Percentiles rank a stretch among this genome's conserved stretches.
These are phyloP conservation scores for Uncinocarpus reesii DNA, from an alignment of 2,329 filamentous ascomycete species.

Conservation along the genomic window DNA sequence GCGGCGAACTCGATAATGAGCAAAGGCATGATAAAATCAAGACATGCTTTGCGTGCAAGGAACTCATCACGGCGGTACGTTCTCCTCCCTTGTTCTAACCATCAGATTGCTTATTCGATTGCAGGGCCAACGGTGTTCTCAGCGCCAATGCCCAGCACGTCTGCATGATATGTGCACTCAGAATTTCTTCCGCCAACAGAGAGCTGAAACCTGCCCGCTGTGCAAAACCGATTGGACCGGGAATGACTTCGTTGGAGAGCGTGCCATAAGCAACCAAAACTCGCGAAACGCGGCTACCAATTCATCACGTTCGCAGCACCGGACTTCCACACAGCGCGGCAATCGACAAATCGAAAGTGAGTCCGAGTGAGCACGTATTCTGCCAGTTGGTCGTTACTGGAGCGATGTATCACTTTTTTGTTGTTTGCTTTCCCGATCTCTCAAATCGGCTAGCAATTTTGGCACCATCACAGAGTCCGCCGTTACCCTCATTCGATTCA, in stretches of 20 bases:
- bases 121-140: slow-evolving; percentile 62
- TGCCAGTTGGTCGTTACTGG: background rate
- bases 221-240: slow-evolving; percentile 45
- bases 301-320: background rate
- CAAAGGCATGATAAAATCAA: slow-evolving; percentile 61
- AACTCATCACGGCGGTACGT: slow-evolving; percentile 65
- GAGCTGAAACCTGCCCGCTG: slow-evolving; percentile 53
- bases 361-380: background rate
- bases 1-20: slow-evolving; percentile 40
- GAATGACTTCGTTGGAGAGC: slow-evolving; percentile 45
- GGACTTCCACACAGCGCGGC: background rate
- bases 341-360: background rate
- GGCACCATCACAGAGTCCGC: background rate
- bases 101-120: background rate
- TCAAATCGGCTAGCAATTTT: background rate
- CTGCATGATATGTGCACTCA: slow-evolving; percentile 68
- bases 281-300: background rate
- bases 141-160: slow-evolving; percentile 56
- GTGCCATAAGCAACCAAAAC: slow-evolving; percentile 27
- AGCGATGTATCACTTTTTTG: too few relatives aligned
- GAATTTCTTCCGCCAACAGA: slow-evolving; percentile 59
- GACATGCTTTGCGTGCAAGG: slow-evolving; percentile 76
- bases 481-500: background rate
- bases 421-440: background rate
- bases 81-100: background rate